phyloP scores from a whole-genome alignment of 805 yeast genomes.

The Naumovozyma dairenensis region DNA sequence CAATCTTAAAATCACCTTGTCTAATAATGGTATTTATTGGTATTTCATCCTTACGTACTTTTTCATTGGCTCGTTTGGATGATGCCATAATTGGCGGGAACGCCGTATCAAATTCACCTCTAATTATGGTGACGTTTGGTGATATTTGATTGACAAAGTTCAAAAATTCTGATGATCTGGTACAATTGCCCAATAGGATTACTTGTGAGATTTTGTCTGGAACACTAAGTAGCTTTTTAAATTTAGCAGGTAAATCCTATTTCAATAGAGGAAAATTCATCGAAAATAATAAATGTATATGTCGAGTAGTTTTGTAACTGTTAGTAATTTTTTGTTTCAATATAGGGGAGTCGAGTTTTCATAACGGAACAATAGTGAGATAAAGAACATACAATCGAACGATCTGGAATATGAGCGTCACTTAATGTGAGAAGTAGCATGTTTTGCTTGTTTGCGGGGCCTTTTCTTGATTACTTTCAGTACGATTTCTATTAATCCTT shows the following conservation, averaged over 20 bases:
- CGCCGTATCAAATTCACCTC: conserved; percentile 70
- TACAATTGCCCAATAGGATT: conserved; percentile 74
- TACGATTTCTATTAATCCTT: too few relatives aligned
- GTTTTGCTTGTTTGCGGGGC: too few relatives aligned
- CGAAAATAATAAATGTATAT: not conserved
- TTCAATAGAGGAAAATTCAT: too few relatives aligned
- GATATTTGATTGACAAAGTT: conserved; percentile 59
- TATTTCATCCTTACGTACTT: conserved; percentile 27
- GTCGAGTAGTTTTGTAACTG: too few relatives aligned
- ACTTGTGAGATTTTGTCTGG: conserved; percentile 87
- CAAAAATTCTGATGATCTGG: conserved; percentile 53
- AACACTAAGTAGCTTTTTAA: conserved; percentile 55
- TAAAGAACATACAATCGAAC: conserved; percentile 49
- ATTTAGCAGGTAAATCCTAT: conserved; percentile 45
- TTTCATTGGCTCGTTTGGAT: too few relatives aligned
- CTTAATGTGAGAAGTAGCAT: conserved; percentile 80
- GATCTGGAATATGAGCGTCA: conserved; percentile 81
- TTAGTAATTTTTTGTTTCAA: too few relatives aligned
- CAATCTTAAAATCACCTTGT: conserved; percentile 66
- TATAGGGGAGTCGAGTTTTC: too few relatives aligned
- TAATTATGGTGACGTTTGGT: conserved; percentile 62
- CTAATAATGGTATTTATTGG: conserved; percentile 59
- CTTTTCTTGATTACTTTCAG: too few relatives aligned
- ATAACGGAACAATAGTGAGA: not conserved
- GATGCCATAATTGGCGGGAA: conserved; percentile 14